Percentiles rank a stretch among this genome's conserved stretches.
phyloP scores from a whole-genome alignment of 352 stramenopile species.

The Phytophthora nicotianae region DNA sequence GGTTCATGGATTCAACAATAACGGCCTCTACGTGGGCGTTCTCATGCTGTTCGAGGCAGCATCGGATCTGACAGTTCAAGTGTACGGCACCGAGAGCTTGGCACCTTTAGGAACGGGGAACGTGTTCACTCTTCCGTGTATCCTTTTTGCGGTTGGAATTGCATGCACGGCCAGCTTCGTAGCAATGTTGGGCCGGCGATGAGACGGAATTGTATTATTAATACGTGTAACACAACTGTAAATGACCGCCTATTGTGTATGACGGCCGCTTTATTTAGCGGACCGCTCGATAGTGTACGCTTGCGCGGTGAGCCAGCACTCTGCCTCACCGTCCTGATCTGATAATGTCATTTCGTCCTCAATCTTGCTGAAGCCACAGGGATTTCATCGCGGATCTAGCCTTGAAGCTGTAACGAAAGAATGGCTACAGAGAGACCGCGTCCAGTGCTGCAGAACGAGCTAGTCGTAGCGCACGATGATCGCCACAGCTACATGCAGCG shows the following conservation, averaged over 20 bases:
- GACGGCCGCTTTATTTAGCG: constrained; percentile 8
- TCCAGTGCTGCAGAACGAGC: constrained; percentile 16
- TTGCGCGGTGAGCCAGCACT: not conserved
- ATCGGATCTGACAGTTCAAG: constrained; percentile 73
- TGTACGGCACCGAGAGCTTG: constrained; percentile 75
- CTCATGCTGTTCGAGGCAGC: constrained; percentile 68
- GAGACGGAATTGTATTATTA: not conserved
- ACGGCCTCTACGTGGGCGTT: constrained; percentile 77
- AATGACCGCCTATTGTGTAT: not conserved
- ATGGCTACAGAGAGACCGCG: constrained; percentile 26
- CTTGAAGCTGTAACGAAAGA: constrained; percentile 7
- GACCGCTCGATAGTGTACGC: not conserved
- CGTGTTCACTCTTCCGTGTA: constrained; percentile 59
- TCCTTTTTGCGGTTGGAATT: constrained; percentile 61
- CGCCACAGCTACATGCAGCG: constrained; percentile 64
- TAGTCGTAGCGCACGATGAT: constrained; percentile 29
- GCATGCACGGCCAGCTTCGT: constrained; percentile 50
- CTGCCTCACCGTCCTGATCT: constrained; percentile 10
- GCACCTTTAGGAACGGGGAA: constrained; percentile 65
- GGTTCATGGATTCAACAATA: constrained; percentile 78
- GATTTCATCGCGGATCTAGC: not conserved
- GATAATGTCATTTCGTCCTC: constrained; percentile 21
- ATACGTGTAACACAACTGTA: too few species aligned
- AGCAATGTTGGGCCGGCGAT: constrained; percentile 14
- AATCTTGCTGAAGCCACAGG: not conserved